These are phyloP conservation scores for Aspergillus diversus DNA, from an alignment of 495 filamentous ascomycete species.

Conservation along the genomic window DNA sequence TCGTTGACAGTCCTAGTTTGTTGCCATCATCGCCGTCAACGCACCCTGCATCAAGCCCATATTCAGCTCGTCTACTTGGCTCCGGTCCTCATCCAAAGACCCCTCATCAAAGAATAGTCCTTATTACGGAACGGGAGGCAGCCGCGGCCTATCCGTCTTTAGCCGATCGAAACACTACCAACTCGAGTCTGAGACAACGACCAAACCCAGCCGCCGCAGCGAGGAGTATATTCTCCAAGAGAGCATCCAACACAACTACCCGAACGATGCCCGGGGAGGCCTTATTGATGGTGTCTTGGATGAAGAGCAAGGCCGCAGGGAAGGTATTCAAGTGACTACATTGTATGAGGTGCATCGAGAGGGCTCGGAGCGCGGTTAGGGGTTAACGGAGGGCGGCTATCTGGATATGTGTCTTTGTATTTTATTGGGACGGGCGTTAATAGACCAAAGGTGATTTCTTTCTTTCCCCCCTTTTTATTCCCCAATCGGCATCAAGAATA, in stretches of 20 bases:
- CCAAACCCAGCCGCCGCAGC: conserved; percentile 15
- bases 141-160: conserved; percentile 17
- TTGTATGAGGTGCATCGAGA: conserved; percentile 23
- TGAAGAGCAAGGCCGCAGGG: conserved; percentile 13
- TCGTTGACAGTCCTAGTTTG: conserved; percentile 22
- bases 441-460: neutral
- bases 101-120: conserved; percentile 3
- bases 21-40: conserved; percentile 31
- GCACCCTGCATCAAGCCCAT: conserved; percentile 29
- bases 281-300: conserved; percentile 10
- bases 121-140: neutral
- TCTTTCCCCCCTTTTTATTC: too few species aligned
- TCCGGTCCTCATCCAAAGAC: conserved; percentile 21
- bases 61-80: conserved; percentile 21
- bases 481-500: too few species aligned
- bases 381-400: neutral
- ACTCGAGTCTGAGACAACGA: conserved; percentile 3
- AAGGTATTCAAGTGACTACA: conserved; percentile 25
- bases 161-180: conserved; percentile 15
- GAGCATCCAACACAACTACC: neutral
- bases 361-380: neutral
- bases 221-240: conserved; percentile 20
- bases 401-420: neutral
- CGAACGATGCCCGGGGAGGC: conserved; percentile 3
- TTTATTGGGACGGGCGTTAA: neutral